phyloP scores from a whole-genome alignment of 768 basidiomycete genomes.

The Chalciporus pseudorubinellus region DNA sequence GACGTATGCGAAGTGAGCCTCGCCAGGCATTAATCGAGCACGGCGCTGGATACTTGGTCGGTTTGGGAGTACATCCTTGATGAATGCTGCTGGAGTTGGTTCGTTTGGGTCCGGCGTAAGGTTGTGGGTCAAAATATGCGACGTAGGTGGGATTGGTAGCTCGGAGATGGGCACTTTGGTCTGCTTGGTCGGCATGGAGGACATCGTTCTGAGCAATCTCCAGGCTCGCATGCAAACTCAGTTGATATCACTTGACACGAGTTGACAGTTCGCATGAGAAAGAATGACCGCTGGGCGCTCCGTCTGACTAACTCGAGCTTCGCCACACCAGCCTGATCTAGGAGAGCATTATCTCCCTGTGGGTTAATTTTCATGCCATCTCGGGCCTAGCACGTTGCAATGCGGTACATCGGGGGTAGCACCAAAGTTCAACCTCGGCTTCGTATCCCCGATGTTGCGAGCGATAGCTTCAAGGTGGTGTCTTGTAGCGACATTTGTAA shows the following conservation, averaged over 20 bases:
- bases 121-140: conserved; percentile 41
- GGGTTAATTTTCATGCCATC: too few species aligned
- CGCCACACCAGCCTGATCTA: too few species aligned
- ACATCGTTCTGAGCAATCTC: conserved; percentile 6
- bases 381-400: not conserved
- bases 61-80: conserved; percentile 42
- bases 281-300: not conserved
- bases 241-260: not conserved
- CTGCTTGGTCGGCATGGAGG: conserved; percentile 18
- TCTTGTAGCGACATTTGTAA: not conserved
- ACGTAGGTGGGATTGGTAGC: conserved; percentile 45
- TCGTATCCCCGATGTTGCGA: not conserved
- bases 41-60: conserved; percentile 70
- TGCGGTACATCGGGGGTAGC: not conserved
- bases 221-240: conserved; percentile 19
- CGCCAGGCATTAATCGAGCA: conserved; percentile 53
- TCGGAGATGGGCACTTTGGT: conserved; percentile 40
- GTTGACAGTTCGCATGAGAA: conserved; percentile 1
- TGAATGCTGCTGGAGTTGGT: conserved; percentile 51
- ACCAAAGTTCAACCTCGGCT: not conserved
- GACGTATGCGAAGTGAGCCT: conserved; percentile 76
- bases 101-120: conserved; percentile 62
- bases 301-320: too few species aligned
- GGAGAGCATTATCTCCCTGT: too few species aligned
- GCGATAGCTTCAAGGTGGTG: not conserved